These are phyloP conservation scores for Alternaria sp. DNA, from an alignment of 2,329 filamentous ascomycete species.

Conservation along the genomic window DNA sequence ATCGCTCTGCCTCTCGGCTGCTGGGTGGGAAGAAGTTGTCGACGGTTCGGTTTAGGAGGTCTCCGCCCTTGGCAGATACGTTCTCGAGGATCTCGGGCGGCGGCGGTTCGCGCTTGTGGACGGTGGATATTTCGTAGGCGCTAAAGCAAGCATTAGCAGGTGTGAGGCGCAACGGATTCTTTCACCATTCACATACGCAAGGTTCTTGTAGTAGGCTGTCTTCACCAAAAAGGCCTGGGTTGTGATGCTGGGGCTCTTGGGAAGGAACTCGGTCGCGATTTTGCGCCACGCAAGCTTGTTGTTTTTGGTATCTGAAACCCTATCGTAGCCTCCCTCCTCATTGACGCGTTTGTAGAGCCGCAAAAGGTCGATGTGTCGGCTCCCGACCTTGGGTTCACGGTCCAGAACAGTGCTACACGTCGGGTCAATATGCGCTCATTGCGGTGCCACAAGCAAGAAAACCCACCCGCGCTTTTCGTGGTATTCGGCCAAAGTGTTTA, in stretches of 20 bases:
- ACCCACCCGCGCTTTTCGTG: slow-evolving; percentile 77
- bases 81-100: slow-evolving; percentile 89
- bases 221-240: slow-evolving; percentile 89
- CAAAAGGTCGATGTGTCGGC: slow-evolving; percentile 77
- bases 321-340: slow-evolving; percentile 84
- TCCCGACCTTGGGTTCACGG: slow-evolving; percentile 81
- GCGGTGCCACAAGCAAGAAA: slow-evolving; percentile 20
- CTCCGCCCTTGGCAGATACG: slow-evolving; percentile 79
- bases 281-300: slow-evolving; percentile 87
- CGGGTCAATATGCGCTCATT: slow-evolving; percentile 35
- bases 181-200: slow-evolving; percentile 62
- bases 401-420: slow-evolving; percentile 73
- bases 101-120: slow-evolving; percentile 82
- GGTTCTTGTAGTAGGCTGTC: slow-evolving; percentile 87
- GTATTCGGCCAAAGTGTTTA: slow-evolving; percentile 75
- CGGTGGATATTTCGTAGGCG: slow-evolving; percentile 82
- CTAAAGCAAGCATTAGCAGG: slow-evolving; percentile 37
- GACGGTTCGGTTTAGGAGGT: slow-evolving; percentile 78
- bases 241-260: slow-evolving; percentile 75
- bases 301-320: slow-evolving; percentile 71
- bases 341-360: slow-evolving; percentile 82
- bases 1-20: slow-evolving; percentile 57
- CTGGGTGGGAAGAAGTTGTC: slow-evolving; percentile 73
- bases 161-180: slow-evolving; percentile 1
- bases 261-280: slow-evolving; percentile 78